Conservation (phyloP, 1,284 basidiomycete species). For the Volvariella volvacea region DNA sequence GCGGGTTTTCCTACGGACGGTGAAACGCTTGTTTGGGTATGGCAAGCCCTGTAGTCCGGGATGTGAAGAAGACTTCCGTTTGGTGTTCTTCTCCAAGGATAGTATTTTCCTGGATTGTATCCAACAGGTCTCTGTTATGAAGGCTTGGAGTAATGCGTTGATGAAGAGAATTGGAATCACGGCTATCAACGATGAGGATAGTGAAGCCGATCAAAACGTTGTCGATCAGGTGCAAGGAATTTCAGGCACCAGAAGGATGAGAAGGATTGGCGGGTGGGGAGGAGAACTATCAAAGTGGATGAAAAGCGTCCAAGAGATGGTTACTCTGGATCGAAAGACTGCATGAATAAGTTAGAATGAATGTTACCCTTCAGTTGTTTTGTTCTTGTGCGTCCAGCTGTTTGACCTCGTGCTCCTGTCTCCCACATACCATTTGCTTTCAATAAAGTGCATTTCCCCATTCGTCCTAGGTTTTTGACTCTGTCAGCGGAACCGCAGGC, state of each 20-base stretch:
- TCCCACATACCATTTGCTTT: no score
- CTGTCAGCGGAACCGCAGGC: no score
- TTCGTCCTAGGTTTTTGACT: no score
- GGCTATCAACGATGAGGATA: slow-evolving; percentile 26
- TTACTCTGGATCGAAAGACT: slow-evolving; percentile 4
- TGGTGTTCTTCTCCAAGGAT: slow-evolving; percentile 38
- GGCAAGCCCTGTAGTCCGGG: slow-evolving; percentile 40
- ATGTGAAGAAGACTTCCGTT: slow-evolving; percentile 36
- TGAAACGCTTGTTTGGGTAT: slow-evolving; percentile 38
- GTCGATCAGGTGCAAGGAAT: slow-evolving; percentile 19
- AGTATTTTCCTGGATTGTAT: slow-evolving; percentile 51
- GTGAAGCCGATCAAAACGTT: slow-evolving; percentile 21
- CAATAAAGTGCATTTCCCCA: no score
- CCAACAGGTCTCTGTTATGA: slow-evolving; percentile 54
- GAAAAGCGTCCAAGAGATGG: slow-evolving; percentile 24
- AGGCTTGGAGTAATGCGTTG: slow-evolving; percentile 5
- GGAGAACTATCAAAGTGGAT: slow-evolving; percentile 28
- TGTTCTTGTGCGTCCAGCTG: no score
- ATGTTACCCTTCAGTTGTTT: no score
- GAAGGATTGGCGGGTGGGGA: slow-evolving; percentile 37
- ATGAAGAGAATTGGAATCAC: slow-evolving; percentile 17
- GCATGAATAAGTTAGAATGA: slow-evolving; percentile 9
- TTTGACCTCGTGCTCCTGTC: no score
- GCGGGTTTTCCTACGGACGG: slow-evolving; percentile 44
- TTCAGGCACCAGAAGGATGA: slow-evolving; percentile 30